A percentile compares a stretch with the other conserved stretches of the same genome.
Conservation (phyloP, 805 yeast genomes). For the Yarrowia keelungensis region DNA sequence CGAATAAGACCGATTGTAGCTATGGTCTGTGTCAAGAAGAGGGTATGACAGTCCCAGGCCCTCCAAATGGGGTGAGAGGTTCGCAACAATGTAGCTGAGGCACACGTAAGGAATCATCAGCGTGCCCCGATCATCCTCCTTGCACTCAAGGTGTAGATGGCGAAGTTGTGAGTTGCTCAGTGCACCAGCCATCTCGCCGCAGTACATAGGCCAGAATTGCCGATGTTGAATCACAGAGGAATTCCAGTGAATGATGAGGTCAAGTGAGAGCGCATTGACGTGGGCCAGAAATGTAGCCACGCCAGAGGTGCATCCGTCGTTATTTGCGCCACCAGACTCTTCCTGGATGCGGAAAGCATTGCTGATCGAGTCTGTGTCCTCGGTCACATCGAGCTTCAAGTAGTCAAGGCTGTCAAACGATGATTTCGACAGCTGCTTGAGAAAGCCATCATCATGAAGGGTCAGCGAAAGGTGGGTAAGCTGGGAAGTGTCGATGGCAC, state of each 20-base stretch:
- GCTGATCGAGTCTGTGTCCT: conserved; percentile 17
- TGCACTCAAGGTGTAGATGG: conserved; percentile 23
- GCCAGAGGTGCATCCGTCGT: conserved; percentile 1
- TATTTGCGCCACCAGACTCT: neutral
- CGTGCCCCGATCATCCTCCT: conserved; percentile 28
- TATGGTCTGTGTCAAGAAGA: conserved; percentile 20
- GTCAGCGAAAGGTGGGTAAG: conserved; percentile 13
- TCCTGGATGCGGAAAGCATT: conserved; percentile 11
- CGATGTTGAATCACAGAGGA: conserved; percentile 2
- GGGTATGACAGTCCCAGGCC: conserved; percentile 31
- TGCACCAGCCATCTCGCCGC: conserved; percentile 31
- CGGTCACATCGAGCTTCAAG: conserved; percentile 20
- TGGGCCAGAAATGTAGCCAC: conserved; percentile 36
- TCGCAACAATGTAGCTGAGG: conserved; percentile 23
- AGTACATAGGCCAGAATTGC: conserved; percentile 31
- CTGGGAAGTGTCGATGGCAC: conserved; percentile 30
- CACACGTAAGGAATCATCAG: conserved; percentile 33
- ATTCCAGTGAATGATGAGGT: conserved; percentile 31
- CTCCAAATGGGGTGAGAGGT: conserved; percentile 22
- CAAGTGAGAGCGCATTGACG: conserved; percentile 12
- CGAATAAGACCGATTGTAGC: conserved; percentile 22
- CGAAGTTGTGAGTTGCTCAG: conserved; percentile 21
- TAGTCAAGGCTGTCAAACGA: conserved; percentile 9
- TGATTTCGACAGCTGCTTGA: neutral
- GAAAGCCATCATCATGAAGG: conserved; percentile 10